Base-by-base conservation (phyloP, 1,139 yeast species). In the Debaryomycetaceae sp. region DNA sequence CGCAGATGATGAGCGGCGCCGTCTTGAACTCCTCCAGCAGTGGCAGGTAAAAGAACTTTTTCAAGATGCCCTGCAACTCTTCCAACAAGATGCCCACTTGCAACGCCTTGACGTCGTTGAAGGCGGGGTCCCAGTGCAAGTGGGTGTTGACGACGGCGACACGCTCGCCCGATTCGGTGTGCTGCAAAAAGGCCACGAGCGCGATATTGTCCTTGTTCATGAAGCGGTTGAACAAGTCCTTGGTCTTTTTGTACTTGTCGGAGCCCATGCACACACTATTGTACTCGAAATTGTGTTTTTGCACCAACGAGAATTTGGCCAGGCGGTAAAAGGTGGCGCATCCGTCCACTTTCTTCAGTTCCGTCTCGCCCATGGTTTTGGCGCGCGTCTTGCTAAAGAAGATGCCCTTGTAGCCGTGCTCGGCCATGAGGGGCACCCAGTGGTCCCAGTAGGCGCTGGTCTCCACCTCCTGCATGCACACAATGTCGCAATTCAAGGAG, bases 51-150 rank as follows among this genome's bases (percentile, higher is more conserved):
- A 69, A 63, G 38, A 49, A 54, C 43, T 70, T 76, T 46, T 70
- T 71, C 30, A 73, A 55, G 25, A 78, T 53, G 3, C 58, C 58
- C 48, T 85, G 92, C 45, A 90, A 58, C 53, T 90, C 95, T 48
- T 90, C 97, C 49, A 92, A 61, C 39, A 92, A 62, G 27, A 90
- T 78, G 27, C 95, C 96, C 32, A 83, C 90, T 62, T 92, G 98
- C 55, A 92, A 79, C 6, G 96, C 74, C 55, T 92, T 92, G 35
- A 92, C 99, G 58, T 92, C 99, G 50, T 85, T 83, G 51, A 77
- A 83, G 28, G 85, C 86, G 7, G 98, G 98, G 58, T 90, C 97
- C 97, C 98, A 92, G 53, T 87, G 96, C 53, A 90, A 73, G 65
- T 92, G 99, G 1, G 98, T 87, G 45, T 87, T 90, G 3, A 81